Evolutionary conservation across 2,329 filamentous ascomycete genomes (phyloP).

Genomic region (Didymella glomerata): DNA sequence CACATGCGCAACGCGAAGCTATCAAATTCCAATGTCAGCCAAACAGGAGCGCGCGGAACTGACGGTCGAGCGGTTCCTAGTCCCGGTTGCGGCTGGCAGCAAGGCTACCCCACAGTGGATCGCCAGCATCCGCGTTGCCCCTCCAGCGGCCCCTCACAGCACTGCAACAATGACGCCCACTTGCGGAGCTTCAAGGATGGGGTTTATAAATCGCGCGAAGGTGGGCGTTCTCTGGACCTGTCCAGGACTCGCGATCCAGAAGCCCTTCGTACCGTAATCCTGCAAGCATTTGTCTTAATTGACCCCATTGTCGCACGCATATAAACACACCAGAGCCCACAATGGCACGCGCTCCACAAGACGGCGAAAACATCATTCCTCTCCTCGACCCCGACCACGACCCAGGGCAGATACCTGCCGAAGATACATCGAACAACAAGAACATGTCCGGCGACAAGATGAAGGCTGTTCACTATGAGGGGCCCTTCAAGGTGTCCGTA

Average conservation of each 20-base stretch:
- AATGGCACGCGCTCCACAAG: slow-evolving; percentile 23
- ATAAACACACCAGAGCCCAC: slow-evolving; percentile 5
- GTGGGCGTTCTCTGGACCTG: slow-evolving; percentile 1
- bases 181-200: slow-evolving; percentile 14
- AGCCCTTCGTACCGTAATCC: neutral
- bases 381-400: slow-evolving; percentile 28
- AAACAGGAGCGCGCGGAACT: slow-evolving; percentile 10
- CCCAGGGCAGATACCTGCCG: slow-evolving; percentile 23
- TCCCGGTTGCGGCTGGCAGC: slow-evolving; percentile 14
- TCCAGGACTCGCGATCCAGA: slow-evolving; percentile 6
- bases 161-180: slow-evolving; percentile 27
- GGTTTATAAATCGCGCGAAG: slow-evolving; percentile 17
- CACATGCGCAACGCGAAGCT: slow-evolving; percentile 6
- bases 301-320: slow-evolving; percentile 2
- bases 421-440: slow-evolving; percentile 8
- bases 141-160: slow-evolving; percentile 29
- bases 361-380: slow-evolving; percentile 16
- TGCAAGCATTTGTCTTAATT: neutral
- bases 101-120: slow-evolving; percentile 31
- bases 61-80: slow-evolving; percentile 21
- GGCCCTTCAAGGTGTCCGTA: slow-evolving; percentile 69
- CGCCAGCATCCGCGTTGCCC: slow-evolving; percentile 23
- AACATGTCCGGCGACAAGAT: slow-evolving; percentile 53
- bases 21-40: slow-evolving; percentile 4
- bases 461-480: slow-evolving; percentile 71